phyloP scores from a whole-genome alignment of 345 rosid genomes.

The Brassica incana region DNA sequence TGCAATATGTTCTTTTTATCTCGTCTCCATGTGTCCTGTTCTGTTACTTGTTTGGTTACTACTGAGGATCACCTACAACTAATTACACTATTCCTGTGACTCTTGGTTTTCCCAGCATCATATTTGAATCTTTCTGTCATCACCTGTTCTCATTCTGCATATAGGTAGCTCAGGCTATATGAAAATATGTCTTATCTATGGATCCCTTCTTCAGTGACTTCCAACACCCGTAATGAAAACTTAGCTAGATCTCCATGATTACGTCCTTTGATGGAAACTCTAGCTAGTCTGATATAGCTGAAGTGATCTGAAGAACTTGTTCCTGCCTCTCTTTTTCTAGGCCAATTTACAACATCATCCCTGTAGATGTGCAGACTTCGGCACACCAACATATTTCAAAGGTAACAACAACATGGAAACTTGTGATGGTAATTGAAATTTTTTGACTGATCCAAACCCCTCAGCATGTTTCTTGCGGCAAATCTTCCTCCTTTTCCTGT shows the following conservation, averaged over 20 bases:
- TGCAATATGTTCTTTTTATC: background rate
- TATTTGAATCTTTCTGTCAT: conserved; percentile 15
- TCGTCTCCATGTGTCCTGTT: background rate
- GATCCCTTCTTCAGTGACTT: background rate
- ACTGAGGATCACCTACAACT: conserved; percentile 11
- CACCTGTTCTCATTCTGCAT: conserved; percentile 2
- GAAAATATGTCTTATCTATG: background rate
- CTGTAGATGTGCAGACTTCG: conserved; percentile 49
- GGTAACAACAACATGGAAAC: conserved; percentile 46
- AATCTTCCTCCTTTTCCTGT: conserved; percentile 3
- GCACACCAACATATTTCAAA: conserved; percentile 54
- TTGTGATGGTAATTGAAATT: background rate
- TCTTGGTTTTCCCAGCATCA: conserved; percentile 7
- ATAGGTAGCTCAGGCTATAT: background rate
- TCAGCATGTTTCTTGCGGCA: background rate
- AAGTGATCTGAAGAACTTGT: conserved; percentile 2
- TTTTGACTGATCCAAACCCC: background rate
- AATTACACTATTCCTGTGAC: background rate
- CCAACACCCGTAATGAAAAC: background rate
- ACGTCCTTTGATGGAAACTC: conserved; percentile 2
- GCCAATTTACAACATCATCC: conserved; percentile 45
- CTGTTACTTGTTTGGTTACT: conserved; percentile 13
- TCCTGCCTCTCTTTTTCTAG: conserved; percentile 40
- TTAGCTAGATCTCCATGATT: conserved; percentile 6
- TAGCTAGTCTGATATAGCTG: background rate